Percentiles rank a stretch among this genome's conserved stretches.
Evolutionary conservation across 176 grass and related monocot genomes (phyloP).

Genomic region (Triticum turgidum): DNA sequence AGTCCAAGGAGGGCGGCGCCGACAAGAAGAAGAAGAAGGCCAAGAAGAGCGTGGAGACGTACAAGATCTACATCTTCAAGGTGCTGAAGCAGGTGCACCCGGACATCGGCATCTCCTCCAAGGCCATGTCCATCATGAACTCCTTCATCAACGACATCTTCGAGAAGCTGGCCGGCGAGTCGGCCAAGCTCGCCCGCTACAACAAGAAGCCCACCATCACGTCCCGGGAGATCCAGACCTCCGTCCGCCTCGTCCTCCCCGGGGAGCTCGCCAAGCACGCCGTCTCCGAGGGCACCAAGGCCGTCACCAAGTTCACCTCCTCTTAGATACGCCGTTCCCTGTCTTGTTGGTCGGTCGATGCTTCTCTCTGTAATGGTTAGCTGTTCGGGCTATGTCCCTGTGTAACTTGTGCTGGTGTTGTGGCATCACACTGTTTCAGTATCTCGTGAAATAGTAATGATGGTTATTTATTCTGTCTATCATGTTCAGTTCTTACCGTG

Average conservation of each 20-base stretch:
- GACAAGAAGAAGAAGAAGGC: constrained; percentile 50
- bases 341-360: not conserved
- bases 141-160: constrained; percentile 94
- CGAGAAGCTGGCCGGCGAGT: constrained; percentile 68
- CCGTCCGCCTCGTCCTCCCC: constrained; percentile 66
- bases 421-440: no score
- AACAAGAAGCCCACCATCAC: constrained; percentile 77
- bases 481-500: no score
- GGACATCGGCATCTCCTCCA: constrained; percentile 88
- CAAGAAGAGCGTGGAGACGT: constrained; percentile 71
- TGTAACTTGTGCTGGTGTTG: not conserved
- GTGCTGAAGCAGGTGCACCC: constrained; percentile 93
- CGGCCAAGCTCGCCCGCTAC: constrained; percentile 37
- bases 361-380: not conserved
- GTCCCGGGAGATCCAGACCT: constrained; percentile 61
- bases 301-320: constrained; percentile 59
- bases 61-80: constrained; percentile 99
- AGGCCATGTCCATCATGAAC: constrained; percentile 98
- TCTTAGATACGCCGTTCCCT: not conserved
- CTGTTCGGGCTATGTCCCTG: no score
- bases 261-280: constrained; percentile 58
- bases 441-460: no score
- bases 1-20: not conserved
- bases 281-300: constrained; percentile 66
- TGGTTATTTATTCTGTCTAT: no score